Evolutionary conservation across 225 moss, liverwort and hornwort species (phyloP).

Genomic region (Pseudisothecium myosuroides): DNA sequence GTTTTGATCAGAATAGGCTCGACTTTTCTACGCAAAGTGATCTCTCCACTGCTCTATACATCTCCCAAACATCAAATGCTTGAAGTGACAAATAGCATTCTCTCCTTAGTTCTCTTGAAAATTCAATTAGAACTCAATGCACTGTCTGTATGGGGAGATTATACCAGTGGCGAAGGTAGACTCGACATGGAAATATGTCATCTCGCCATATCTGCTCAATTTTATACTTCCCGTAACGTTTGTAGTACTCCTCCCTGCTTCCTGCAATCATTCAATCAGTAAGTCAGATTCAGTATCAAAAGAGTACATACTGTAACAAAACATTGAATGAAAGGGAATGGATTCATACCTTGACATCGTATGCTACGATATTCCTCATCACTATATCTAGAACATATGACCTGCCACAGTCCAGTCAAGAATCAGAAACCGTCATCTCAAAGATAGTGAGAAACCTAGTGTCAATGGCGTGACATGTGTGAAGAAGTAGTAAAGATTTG

Average conservation of each 20-base stretch:
- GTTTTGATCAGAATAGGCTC: not conserved
- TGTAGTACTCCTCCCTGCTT: slow-evolving; percentile 57
- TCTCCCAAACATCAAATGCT: not conserved
- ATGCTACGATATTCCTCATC: slow-evolving; percentile 72
- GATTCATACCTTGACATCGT: slow-evolving; percentile 63
- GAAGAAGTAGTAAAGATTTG: not conserved
- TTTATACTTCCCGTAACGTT: slow-evolving; percentile 58
- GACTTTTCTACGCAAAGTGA: not conserved
- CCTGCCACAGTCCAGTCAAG: slow-evolving; percentile 31
- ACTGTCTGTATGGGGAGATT: not conserved
- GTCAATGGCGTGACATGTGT: not conserved
- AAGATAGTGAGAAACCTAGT: not conserved
- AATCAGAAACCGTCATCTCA: not conserved
- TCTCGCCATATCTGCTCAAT: slow-evolving; percentile 82
- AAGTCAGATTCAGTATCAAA: not conserved
- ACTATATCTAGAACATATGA: slow-evolving; percentile 73
- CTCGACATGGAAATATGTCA: slow-evolving; percentile 85
- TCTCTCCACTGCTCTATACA: not conserved
- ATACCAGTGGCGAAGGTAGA: slow-evolving; percentile 92
- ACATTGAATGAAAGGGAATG: not conserved
- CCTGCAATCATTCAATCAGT: not conserved
- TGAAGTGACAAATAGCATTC: not conserved
- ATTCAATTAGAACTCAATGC: not conserved
- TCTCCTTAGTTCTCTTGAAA: not conserved
- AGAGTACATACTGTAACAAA: not conserved